Percentiles rank a stretch among this genome's conserved stretches.
Evolutionary conservation across 1,139 yeast species (phyloP).

Genomic region (Taphrina confusa): DNA sequence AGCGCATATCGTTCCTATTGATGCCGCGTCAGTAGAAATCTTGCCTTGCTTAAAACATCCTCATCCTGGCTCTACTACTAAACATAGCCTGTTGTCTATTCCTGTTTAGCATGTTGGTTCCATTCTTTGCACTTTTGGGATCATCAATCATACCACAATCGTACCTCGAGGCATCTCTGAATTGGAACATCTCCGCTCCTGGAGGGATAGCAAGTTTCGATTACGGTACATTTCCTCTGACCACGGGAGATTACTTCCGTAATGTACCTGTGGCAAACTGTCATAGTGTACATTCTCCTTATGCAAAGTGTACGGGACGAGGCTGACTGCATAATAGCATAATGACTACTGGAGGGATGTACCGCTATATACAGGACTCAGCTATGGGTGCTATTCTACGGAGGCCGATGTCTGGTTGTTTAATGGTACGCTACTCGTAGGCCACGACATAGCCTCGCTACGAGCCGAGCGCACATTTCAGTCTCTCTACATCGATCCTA

Average conservation of each 20-base stretch:
- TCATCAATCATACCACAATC: not conserved
- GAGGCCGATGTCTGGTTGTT: conserved; percentile 72
- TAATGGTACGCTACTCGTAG: conserved; percentile 55
- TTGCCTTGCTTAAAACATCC: too few relatives aligned
- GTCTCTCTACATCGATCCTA: conserved; percentile 58
- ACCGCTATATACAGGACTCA: conserved; percentile 65
- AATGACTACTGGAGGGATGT: conserved; percentile 70
- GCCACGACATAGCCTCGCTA: conserved; percentile 60
- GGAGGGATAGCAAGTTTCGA: conserved; percentile 13
- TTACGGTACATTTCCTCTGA: conserved; percentile 22
- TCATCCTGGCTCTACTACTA: conserved; percentile 19
- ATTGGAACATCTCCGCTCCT: conserved; percentile 2
- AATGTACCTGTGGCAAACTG: conserved; percentile 45
- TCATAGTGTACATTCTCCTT: conserved; percentile 51
- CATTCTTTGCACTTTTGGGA: conserved; percentile 9
- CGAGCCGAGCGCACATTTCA: conserved; percentile 53
- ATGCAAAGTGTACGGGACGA: too few relatives aligned
- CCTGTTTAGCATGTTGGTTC: conserved; percentile 14
- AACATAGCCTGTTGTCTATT: conserved; percentile 9
- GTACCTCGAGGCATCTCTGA: not conserved
- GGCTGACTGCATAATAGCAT: too few relatives aligned
- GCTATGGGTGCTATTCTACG: conserved; percentile 60
- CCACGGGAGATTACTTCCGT: conserved; percentile 24
- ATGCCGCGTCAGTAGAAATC: too few relatives aligned
- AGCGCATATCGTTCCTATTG: not conserved